Evolutionary conservation across 2,329 filamentous ascomycete genomes (phyloP).

Genomic region (Ciborinia camelliae): DNA sequence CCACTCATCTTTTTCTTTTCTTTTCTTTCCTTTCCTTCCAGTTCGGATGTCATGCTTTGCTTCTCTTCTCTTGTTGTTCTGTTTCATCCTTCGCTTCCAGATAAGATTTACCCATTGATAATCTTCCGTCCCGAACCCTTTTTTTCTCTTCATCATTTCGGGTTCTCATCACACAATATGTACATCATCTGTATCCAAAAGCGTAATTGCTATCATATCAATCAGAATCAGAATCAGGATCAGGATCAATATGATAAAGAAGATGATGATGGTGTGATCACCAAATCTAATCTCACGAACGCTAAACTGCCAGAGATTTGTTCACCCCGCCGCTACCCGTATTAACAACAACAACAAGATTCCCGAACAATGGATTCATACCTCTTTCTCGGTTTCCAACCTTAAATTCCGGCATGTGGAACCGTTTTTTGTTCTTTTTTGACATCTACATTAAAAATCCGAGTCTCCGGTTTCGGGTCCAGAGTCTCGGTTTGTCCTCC

Average conservation of each 20-base stretch:
- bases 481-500: background rate
- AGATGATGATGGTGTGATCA: background rate
- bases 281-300: constrained; percentile 4
- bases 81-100: background rate
- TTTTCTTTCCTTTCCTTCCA: background rate
- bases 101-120: background rate
- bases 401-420: background rate
- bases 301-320: background rate
- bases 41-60: background rate
- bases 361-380: background rate
- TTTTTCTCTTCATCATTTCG: background rate
- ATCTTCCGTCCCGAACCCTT: constrained; percentile 7
- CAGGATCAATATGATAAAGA: background rate
- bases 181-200: constrained; percentile 7
- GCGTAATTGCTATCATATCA: background rate
- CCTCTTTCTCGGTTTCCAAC: background rate
- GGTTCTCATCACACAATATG: background rate
- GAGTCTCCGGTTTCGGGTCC: constrained; percentile 13
- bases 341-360: background rate
- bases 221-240: background rate
- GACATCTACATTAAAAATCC: constrained; percentile 9
- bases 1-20: background rate
- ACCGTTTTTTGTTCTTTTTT: background rate
- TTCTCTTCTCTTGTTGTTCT: constrained; percentile 5
- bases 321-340: background rate